These are phyloP conservation scores for barley (Hordeum vulgare) DNA, from an alignment of 176 grass and related monocot species.

Conservation along the genomic window DNA sequence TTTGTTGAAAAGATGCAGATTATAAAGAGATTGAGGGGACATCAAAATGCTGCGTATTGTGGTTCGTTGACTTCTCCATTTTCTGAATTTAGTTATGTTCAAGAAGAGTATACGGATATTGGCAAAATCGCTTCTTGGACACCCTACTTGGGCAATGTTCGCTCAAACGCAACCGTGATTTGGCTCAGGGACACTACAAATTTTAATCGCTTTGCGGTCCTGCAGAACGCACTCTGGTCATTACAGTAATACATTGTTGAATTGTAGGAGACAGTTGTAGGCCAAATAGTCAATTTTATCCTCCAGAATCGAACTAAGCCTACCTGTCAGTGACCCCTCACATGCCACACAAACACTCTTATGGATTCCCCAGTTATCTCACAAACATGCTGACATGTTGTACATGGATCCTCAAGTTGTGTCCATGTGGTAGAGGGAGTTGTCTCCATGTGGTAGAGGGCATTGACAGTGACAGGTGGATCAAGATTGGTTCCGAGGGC, in stretches of 20 bases:
- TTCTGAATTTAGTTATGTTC: conserved; percentile 8
- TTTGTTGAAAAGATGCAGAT: conserved; percentile 98
- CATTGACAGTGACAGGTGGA: background rate
- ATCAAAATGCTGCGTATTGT: conserved; percentile 95
- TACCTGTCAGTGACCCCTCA: background rate
- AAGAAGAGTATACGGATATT: background rate
- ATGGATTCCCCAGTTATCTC: background rate
- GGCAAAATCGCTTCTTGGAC: background rate
- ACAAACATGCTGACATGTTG: background rate
- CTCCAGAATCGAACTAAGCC: background rate
- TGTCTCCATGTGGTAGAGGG: background rate
- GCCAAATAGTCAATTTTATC: background rate
- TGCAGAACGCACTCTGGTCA: background rate
- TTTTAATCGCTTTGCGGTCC: no score
- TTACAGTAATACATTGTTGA: background rate
- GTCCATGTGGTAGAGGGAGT: no score
- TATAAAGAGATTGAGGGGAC: conserved; percentile 86
- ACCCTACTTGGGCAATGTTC: background rate
- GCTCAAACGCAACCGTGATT: background rate
- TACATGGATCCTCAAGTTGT: background rate
- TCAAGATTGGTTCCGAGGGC: background rate
- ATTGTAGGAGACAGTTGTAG: background rate
- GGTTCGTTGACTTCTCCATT: conserved; percentile 55
- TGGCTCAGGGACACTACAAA: background rate
- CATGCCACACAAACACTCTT: background rate